Evolutionary conservation across 2,329 filamentous ascomycete species (phyloP).

Genomic region (Didymella segeticola): DNA sequence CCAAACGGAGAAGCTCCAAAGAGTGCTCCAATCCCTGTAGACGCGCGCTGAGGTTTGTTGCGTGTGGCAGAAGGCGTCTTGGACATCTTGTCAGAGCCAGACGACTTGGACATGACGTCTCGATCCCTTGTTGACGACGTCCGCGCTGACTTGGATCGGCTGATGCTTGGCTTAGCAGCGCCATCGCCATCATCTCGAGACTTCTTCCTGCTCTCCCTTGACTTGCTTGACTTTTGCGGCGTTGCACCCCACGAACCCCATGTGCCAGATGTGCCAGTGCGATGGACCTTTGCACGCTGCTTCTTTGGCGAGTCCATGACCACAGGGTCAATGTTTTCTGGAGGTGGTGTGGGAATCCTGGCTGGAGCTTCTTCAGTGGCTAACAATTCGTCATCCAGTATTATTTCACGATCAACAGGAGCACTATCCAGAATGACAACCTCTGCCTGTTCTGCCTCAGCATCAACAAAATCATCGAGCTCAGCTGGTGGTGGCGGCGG

Average conservation of each 20-base stretch:
- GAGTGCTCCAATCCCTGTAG: conserved; percentile 67
- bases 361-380: conserved; percentile 36
- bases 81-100: conserved; percentile 73
- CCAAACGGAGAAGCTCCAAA: conserved; percentile 59
- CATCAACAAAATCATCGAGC: conserved; percentile 26
- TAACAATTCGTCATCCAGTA: conserved; percentile 33
- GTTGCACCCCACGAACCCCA: conserved; percentile 79
- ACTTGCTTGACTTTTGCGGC: conserved; percentile 42
- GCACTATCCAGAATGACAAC: conserved; percentile 27
- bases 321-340: conserved; percentile 50
- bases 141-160: conserved; percentile 64
- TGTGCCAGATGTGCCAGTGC: conserved; percentile 69
- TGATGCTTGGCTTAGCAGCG: conserved; percentile 52
- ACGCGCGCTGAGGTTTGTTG: conserved; percentile 61
- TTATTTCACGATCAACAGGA: conserved; percentile 26
- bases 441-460: conserved; percentile 32
- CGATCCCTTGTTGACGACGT: conserved; percentile 59
- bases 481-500: conserved; percentile 36
- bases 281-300: conserved; percentile 77
- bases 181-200: conserved; percentile 41
- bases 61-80: conserved; percentile 50
- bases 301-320: conserved; percentile 65
- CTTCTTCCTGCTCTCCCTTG: conserved; percentile 50
- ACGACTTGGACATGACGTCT: conserved; percentile 72
- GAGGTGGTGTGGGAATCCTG: conserved; percentile 57